Conservation (phyloP, 1,284 basidiomycete species). For the Ceratobasidium sp. region DNA sequence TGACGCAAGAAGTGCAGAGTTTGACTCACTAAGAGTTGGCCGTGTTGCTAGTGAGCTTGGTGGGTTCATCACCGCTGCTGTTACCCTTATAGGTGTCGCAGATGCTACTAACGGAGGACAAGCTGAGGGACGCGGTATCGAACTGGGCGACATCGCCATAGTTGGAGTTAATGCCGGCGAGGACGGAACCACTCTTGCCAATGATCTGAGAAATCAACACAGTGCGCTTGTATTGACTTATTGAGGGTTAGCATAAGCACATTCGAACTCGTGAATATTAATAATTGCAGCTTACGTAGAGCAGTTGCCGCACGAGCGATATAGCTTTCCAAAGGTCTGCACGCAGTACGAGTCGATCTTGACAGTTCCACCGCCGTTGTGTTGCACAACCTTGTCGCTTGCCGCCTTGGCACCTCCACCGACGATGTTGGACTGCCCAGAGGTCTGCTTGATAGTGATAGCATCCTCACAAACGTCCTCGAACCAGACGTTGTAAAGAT, state of each 20-base stretch:
- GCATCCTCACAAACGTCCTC: slow-evolving; percentile 46
- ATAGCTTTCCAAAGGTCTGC: too few relatives aligned
- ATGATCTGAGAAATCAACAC: too few relatives aligned
- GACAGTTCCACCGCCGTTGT: slow-evolving; percentile 43
- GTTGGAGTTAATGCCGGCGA: too few relatives aligned
- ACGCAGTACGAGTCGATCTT: too few relatives aligned
- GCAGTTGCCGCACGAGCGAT: too few relatives aligned
- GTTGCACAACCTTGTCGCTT: slow-evolving; percentile 47
- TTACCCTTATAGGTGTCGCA: slow-evolving; percentile 13
- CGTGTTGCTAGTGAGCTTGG: slow-evolving; percentile 32
- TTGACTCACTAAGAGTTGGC: not conserved
- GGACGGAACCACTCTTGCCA: too few relatives aligned
- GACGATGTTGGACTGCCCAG: slow-evolving; percentile 26
- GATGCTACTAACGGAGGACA: slow-evolving; percentile 14
- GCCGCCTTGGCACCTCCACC: slow-evolving; percentile 11
- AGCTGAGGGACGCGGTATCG: slow-evolving; percentile 10
- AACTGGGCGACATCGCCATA: slow-evolving; percentile 33
- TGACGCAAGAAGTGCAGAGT: not conserved
- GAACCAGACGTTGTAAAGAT: too few relatives aligned
- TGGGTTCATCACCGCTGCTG: slow-evolving; percentile 36
- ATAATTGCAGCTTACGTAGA: too few relatives aligned
- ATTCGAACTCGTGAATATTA: too few relatives aligned
- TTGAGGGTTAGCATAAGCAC: slow-evolving; percentile 45
- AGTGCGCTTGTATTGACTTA: slow-evolving; percentile 14
- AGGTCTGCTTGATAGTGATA: slow-evolving; percentile 46